Evolutionary conservation across 2,329 filamentous ascomycete genomes (phyloP), one percentile per base, ranked within the genome.

Genomic region (Rutstroemia sp.): DNA sequence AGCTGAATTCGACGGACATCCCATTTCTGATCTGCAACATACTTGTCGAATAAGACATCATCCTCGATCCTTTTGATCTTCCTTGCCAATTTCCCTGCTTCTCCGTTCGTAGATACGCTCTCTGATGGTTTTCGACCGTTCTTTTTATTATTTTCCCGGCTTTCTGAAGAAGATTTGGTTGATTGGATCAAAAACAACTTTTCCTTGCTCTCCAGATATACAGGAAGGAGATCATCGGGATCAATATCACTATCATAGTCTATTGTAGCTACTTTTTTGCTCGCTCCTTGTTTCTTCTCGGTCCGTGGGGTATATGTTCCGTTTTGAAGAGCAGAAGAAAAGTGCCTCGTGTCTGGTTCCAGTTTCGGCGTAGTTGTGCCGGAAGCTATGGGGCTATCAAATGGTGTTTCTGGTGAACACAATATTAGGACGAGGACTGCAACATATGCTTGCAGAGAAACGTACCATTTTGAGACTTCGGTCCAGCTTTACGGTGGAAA

Each of bases 41-140:
- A 75, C 57, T 78, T 79, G 67, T 92, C 88, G 65, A 92, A 91
- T 3, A 92, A 73, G 16, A 90, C 76, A 67, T 92, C 88, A 25
- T 82, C 86, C 65, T 94, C 87, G 44, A 96, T 89, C 59, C 81
- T 81, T 39, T 83, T 79, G 41, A 96, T 73, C 68, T 92, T 95
- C 16, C 84, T 83, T 42, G 86, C 78, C 2, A 95, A 72, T 63
- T 84, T 89, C 9, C 79, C 78, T 45, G 84, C 75, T 59, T 82
- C 79, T 16, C 61, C 53, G 46, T 65, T 56, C 46, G 55, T 61
- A 7, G 61, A 51, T 7, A 50, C 53, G 16, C 54, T 57, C 30
- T 48, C 50, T 8, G 50, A 45, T 25, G 63, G 42, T 34, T 59
- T 61, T 37, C 50, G 54, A 25, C 46, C 30, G 34, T 45, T 55